Base-by-base conservation (phyloP, 2,329 filamentous ascomycete species). In the Pyrenochaeta sp. region DNA sequence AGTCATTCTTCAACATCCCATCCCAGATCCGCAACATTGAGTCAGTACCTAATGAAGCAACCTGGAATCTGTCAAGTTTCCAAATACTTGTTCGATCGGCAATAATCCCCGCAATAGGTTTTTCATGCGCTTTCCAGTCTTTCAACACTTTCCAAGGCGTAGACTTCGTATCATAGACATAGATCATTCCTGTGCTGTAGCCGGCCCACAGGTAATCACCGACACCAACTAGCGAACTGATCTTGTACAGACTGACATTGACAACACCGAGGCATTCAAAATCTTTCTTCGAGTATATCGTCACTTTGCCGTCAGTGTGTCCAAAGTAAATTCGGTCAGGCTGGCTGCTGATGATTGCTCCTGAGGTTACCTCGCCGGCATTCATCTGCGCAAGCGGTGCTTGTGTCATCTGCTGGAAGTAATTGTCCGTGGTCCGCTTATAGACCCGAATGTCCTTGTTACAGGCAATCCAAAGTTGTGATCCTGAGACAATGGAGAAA, bases 111-210 rank as follows among this genome's bases (percentile, higher is more conserved):
- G 89, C 81, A 6, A 96, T 86, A 0, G 92, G 89, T 52, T 88
- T 88, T 6, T 90, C 86, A 65, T 97, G 94, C 3, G 90, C 93
- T 53, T 87, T 85, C 93, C 94, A 99, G 63, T 97, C 93, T 69
- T 99, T 99, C 73, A 89, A 86, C 18, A 96, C 84, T 14, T 81
- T 81, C 94, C 94, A 99, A 0, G 93, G 93, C n/a, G 82, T 84
- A 20, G 83, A 81, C 7, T 77, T 82, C 8, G 90, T 88, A 68
- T 99, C 92, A 71, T 96, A 99, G 6, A 97, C 88, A 61, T 90
- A 94, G 21, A 96, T 85, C 80, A 88, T 96, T 11, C 94, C 94
- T 0, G 89, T 96, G 68, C 93, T 96, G 74, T 92, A 97, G 3
- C 87, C 93, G 19, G 91, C 90, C 94, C 94, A 99, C 1, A 99